phyloP scores from a whole-genome alignment of 208 protist species.

The Trypanosoma melophagium region DNA sequence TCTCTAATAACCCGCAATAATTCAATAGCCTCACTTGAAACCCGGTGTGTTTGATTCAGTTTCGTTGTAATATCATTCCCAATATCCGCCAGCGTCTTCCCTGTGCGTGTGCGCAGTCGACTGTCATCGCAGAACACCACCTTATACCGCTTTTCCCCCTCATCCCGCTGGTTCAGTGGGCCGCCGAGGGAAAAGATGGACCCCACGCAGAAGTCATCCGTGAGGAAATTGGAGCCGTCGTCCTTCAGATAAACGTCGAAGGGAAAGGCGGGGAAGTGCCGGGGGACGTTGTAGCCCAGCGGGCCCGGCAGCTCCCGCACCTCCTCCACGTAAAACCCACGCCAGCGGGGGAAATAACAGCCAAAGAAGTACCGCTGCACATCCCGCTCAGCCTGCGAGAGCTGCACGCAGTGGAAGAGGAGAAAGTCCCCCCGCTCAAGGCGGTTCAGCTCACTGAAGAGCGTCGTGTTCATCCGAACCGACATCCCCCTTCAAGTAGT shows the following conservation, averaged over 20 bases:
- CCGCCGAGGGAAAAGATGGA: slow-evolving; percentile 62
- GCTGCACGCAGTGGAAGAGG: slow-evolving; percentile 77
- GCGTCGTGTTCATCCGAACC: slow-evolving; percentile 68
- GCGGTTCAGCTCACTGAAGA: slow-evolving; percentile 82
- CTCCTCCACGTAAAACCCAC: slow-evolving; percentile 89
- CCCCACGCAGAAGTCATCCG: slow-evolving; percentile 81
- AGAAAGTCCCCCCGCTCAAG: slow-evolving; percentile 82
- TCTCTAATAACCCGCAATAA: slow-evolving; percentile 64
- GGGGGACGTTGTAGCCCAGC: slow-evolving; percentile 67
- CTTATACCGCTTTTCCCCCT: slow-evolving; percentile 79
- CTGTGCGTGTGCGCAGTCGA: slow-evolving; percentile 53
- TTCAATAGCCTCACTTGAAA: slow-evolving; percentile 42
- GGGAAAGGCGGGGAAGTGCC: slow-evolving; percentile 76
- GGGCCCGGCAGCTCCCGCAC: slow-evolving; percentile 79
- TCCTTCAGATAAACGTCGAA: slow-evolving; percentile 84
- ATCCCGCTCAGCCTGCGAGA: slow-evolving; percentile 66
- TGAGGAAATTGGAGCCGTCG: slow-evolving; percentile 74
- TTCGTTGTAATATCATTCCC: slow-evolving; percentile 31
- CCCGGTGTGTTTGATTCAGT: slow-evolving; percentile 49
- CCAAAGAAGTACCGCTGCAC: slow-evolving; percentile 88
- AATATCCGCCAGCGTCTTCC: slow-evolving; percentile 26
- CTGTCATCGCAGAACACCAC: slow-evolving; percentile 78
- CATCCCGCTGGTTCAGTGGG: slow-evolving; percentile 84
- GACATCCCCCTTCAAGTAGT: slow-evolving; percentile 57
- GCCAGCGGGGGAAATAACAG: slow-evolving; percentile 89